These are phyloP conservation scores for Fusarium kyushuense DNA, from an alignment of 2,329 filamentous ascomycete genomes.

Conservation along the genomic window DNA sequence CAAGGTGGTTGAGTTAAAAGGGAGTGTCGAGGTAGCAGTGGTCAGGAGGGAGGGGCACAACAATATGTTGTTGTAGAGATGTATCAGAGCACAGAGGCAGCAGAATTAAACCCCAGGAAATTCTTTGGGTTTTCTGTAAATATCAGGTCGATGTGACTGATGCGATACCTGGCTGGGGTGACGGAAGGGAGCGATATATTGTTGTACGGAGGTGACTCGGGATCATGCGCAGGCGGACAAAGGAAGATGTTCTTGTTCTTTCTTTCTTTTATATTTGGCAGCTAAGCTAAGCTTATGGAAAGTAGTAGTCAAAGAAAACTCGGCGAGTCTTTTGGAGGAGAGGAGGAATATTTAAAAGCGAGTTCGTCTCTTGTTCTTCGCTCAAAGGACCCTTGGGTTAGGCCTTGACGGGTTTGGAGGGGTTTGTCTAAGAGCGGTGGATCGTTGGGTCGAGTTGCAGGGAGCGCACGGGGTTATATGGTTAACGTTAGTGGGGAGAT, in stretches of 20 bases:
- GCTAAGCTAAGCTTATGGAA: conserved; percentile 46
- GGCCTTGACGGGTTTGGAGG: conserved; percentile 40
- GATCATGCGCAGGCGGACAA: conserved; percentile 35
- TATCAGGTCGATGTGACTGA: conserved; percentile 21
- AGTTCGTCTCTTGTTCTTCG: conserved; percentile 33
- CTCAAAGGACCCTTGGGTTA: conserved; percentile 42
- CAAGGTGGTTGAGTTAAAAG: conserved; percentile 12
- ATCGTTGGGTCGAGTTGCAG: conserved; percentile 50
- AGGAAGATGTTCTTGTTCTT: conserved; percentile 37
- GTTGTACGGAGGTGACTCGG: conserved; percentile 32
- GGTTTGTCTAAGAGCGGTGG: conserved; percentile 48
- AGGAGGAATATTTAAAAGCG: conserved; percentile 18
- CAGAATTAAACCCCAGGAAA: conserved; percentile 6
- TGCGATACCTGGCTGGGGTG: conserved; percentile 25
- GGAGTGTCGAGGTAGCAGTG: conserved; percentile 4
- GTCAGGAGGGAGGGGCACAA: neutral
- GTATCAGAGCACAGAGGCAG: conserved; percentile 5
- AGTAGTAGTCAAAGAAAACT: conserved; percentile 25
- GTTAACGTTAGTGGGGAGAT: conserved; percentile 44
- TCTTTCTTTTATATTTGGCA: conserved; percentile 42
- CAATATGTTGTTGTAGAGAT: conserved; percentile 1
- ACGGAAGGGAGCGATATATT: conserved; percentile 36
- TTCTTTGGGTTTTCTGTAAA: conserved; percentile 10
- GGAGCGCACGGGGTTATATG: conserved; percentile 34
- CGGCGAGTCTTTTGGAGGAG: conserved; percentile 18